Evolutionary conservation across 2,329 filamentous ascomycete genomes (phyloP), one percentile per base, ranked within the genome.

Genomic region (Chaetomium olivaceum): DNA sequence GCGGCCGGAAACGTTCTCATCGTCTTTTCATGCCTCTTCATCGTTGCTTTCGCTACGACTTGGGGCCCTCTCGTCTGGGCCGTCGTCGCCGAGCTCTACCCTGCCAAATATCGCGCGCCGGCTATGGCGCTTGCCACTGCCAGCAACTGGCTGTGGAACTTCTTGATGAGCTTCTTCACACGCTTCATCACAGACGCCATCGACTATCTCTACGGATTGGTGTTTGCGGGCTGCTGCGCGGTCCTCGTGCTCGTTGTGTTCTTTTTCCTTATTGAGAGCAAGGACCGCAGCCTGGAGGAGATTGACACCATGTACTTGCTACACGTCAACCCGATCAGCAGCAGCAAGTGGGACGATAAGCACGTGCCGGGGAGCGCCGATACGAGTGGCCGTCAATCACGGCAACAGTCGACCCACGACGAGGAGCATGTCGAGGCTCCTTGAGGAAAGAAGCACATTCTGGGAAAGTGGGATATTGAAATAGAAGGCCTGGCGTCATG

Each of bases 221-320:
- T 93, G 33, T 93, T 93, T 76, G 90, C 89, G 0, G 88, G 82
- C 0, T 92, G 89, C 73, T 90, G 91, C 71, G 78, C 91, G 21
- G 80, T 85, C 0, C 89, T 85, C 0, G 85, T 86, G 0, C 69
- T 87, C 0, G 76, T 92, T 14, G 89, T 93, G 33, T 93, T 89
- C 80, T 91, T 93, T 78, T 92, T 92, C 75, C 84, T 93, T 61
- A 87, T 90, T 63, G 91, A 93, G 75, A 88, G 85, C 55, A 88
- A 91, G 73, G 90, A 89, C 61, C 85, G 90, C 6, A 88, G 86
- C 0, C 82, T 94, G 1, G 91, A 94, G 78, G 90, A 93, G 75
- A 90, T 94, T 63, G 91, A 94, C 72, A 89, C 87, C 57, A 91
- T 91, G 88, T 93, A 92, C 70, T 81, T 91, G 43, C 80, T 89